phyloP scores from a whole-genome alignment of 2,329 filamentous ascomycete genomes.

The Botrytis aclada region DNA sequence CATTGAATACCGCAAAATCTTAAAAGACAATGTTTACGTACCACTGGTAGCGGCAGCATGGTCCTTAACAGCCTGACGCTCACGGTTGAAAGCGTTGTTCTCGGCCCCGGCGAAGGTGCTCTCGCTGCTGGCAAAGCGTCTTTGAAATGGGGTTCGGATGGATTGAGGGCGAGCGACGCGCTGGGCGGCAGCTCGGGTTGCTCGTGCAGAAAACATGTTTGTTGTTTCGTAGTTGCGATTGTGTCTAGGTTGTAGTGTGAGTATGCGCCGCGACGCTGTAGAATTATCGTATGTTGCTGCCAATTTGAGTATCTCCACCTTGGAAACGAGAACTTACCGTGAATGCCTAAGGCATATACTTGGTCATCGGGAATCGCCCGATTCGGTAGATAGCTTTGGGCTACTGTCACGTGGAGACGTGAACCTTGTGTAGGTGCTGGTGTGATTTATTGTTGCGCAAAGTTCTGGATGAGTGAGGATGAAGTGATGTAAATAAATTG shows the following conservation, averaged over 20 bases:
- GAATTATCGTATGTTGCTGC: constrained; percentile 16
- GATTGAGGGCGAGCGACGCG: constrained; percentile 56
- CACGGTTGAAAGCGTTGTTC: constrained; percentile 91
- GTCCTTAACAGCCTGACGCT: constrained; percentile 85
- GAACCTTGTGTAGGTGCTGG: not conserved
- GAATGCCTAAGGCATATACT: not conserved
- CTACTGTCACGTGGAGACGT: not conserved
- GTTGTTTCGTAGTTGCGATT: constrained; percentile 24
- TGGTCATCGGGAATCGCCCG: not conserved
- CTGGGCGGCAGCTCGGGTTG: constrained; percentile 56
- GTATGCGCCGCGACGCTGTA: constrained; percentile 16
- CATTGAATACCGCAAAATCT: not conserved
- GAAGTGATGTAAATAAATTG: not conserved
- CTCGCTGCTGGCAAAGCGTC: constrained; percentile 66
- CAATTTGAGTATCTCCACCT: constrained; percentile 3
- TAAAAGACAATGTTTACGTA: constrained; percentile 47
- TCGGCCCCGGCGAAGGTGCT: constrained; percentile 57
- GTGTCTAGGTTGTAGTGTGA: constrained; percentile 8
- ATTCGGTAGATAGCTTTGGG: not conserved
- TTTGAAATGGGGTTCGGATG: constrained; percentile 58
- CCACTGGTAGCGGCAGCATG: constrained; percentile 83
- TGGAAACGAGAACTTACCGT: not conserved
- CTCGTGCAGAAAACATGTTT: constrained; percentile 63
- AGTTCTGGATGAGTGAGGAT: too few relatives aligned
- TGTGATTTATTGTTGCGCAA: not conserved